Evolutionary conservation across 2,329 filamentous ascomycete genomes (phyloP).

Genomic region (Exophiala oligosperma): DNA sequence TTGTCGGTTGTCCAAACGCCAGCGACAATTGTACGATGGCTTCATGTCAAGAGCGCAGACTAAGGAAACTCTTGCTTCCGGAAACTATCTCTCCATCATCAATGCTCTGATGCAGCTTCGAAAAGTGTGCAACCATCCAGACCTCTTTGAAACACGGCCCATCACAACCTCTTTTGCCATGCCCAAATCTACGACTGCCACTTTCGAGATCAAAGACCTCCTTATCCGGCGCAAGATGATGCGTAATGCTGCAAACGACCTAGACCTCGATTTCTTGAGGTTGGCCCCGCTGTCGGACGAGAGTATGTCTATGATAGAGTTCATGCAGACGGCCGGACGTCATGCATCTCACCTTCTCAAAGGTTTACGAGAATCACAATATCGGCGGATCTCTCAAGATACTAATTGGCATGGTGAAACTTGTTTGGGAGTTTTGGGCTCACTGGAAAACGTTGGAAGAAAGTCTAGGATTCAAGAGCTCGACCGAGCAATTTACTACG

Average conservation of each 20-base stretch:
- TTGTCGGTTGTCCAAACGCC: slow-evolving; percentile 90
- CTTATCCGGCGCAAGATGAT: slow-evolving; percentile 68
- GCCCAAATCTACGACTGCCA: slow-evolving; percentile 71
- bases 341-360: slow-evolving; percentile 70
- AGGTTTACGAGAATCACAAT: slow-evolving; percentile 71
- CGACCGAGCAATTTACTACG: slow-evolving; percentile 77
- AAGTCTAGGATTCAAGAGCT: slow-evolving; percentile 75
- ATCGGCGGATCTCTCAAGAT: slow-evolving; percentile 46
- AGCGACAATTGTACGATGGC: slow-evolving; percentile 93
- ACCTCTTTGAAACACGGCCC: slow-evolving; percentile 91
- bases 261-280: slow-evolving; percentile 76
- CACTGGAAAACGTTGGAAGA: slow-evolving; percentile 69
- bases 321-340: slow-evolving; percentile 60
- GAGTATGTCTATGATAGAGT: slow-evolving; percentile 55
- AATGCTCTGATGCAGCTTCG: slow-evolving; percentile 97
- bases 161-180: slow-evolving; percentile 98
- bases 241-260: slow-evolving; percentile 56
- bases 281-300: slow-evolving; percentile 73
- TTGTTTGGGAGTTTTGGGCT: slow-evolving; percentile 61
- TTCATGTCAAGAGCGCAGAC: slow-evolving; percentile 91
- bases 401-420: slow-evolving; percentile 22
- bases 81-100: slow-evolving; percentile 97
- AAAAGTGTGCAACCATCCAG: slow-evolving; percentile 97
- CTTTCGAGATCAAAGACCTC: slow-evolving; percentile 71
- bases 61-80: slow-evolving; percentile 81